Base-by-base conservation (phyloP, 2,329 filamentous ascomycete species). In the Apiospora rasikravindrae region DNA sequence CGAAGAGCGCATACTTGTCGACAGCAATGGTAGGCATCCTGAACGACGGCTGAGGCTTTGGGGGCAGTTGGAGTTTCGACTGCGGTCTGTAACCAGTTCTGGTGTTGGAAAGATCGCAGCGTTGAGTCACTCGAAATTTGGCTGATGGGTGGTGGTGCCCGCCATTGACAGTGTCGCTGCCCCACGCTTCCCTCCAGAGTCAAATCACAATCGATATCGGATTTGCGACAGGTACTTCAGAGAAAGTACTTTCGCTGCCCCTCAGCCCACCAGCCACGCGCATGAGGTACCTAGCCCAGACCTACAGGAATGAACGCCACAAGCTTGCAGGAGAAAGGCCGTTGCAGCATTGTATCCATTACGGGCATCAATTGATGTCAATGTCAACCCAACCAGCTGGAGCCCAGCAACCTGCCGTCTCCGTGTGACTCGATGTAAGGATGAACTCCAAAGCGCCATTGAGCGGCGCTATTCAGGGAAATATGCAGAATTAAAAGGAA, bases 1-100 rank as follows among this genome's bases (percentile, higher is more conserved):
- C 92, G 88, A 93, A 98, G 81, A 99, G 94, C 81, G 92, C 94
- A 80, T 95, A 95, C 87, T 98, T 99, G 88, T 98, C 94, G 78
- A 98, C 95, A 78, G 92, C 89, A 79, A 99, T 98, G 82, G 96
- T 99, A 85, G 96, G 96, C 96, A 98, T 98, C 74, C 82, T 90
- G 83, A 24, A 42, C 70, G 51, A 42, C 70, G 51, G 26, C 33
- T 44, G 67, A 61, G 22, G 19, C 10, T 26, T 42, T 69, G 67
- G 67, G 22, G n/a, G 67, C 19, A 45, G 67, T 26, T 29, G 67
- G 57, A 40, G 29, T 49, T 49, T 44, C 67, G 24, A 49, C 67
- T 33, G 26, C 33, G 37, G 44, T 47, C 47, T 49, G 67, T 49
- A 37, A 49, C 44, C 67, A 49, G 67, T 24, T 64, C 57, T 37